Evolutionary conservation across 352 stramenopile genomes (phyloP).

Genomic region (Globisporangium lucens): DNA sequence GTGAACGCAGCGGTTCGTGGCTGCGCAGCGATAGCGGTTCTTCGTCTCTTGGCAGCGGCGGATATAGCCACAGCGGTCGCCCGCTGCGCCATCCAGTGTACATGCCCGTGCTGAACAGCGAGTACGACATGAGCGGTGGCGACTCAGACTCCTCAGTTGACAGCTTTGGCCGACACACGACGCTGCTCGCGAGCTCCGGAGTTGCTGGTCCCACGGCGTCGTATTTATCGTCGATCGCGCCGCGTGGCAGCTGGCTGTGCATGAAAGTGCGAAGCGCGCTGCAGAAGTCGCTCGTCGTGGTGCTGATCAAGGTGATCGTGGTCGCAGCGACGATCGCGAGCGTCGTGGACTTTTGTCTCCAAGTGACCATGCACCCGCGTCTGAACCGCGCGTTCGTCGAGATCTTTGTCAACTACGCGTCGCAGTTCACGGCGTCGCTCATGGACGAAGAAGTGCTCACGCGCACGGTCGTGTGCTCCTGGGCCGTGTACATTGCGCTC

Average conservation of each 20-base stretch:
- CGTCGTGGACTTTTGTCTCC: constrained; percentile 68
- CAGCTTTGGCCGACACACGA: constrained; percentile 42
- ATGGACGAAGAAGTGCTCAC: constrained; percentile 61
- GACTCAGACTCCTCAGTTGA: constrained; percentile 1
- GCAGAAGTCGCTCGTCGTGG: constrained; percentile 21
- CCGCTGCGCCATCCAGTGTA: constrained; percentile 48
- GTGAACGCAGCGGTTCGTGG: constrained; percentile 8
- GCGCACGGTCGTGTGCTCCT: constrained; percentile 47
- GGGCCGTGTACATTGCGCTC: constrained; percentile 45
- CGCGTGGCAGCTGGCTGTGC: constrained; percentile 13
- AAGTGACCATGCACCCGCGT: constrained; percentile 64
- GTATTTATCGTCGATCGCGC: constrained; percentile 25
- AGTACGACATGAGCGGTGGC: constrained; percentile 36
- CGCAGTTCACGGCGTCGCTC: constrained; percentile 55
- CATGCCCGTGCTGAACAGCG: constrained; percentile 51
- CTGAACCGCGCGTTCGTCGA: constrained; percentile 65
- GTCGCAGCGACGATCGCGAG: constrained; percentile 54
- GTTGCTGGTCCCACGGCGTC: constrained; percentile 19
- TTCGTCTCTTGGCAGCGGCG: not conserved
- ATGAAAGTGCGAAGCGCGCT: constrained; percentile 14
- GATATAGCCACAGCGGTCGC: constrained; percentile 17
- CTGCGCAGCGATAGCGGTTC: constrained; percentile 10
- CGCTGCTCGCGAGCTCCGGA: constrained; percentile 30
- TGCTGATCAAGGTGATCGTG: constrained; percentile 48
- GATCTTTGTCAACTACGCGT: constrained; percentile 65